Percentiles rank a stretch among this genome's conserved stretches.
Evolutionary conservation across 495 filamentous ascomycete genomes (phyloP).

Genomic region (Hypoxylon crocopeplum): DNA sequence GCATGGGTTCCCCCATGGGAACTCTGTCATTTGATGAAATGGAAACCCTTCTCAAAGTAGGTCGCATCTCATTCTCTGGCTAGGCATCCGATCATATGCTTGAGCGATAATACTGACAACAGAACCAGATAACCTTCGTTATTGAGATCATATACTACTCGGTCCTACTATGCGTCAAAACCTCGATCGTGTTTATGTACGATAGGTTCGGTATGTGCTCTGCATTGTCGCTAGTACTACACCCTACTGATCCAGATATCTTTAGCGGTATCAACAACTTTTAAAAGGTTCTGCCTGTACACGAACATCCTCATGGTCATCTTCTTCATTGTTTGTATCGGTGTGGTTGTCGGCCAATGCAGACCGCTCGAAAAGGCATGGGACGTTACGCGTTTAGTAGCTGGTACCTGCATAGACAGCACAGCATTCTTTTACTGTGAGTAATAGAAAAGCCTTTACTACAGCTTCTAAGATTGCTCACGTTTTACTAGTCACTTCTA

Average conservation of each 20-base stretch:
- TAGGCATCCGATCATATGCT: background rate
- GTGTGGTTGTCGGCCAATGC: conserved; percentile 52
- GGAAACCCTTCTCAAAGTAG: conserved; percentile 43
- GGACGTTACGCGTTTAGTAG: conserved; percentile 47
- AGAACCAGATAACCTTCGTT: conserved; percentile 40
- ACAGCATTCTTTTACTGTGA: conserved; percentile 59
- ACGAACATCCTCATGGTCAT: conserved; percentile 48
- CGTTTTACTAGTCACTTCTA: conserved; percentile 49
- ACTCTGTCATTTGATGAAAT: conserved; percentile 41
- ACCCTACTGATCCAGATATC: background rate
- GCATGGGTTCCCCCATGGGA: conserved; percentile 41
- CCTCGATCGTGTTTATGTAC: conserved; percentile 57
- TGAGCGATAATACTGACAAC: background rate
- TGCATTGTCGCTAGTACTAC: background rate
- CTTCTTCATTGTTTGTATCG: conserved; percentile 48
- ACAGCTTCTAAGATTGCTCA: background rate
- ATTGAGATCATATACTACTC: conserved; percentile 56
- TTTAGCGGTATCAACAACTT: conserved; percentile 38
- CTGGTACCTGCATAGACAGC: conserved; percentile 54
- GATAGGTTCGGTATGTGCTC: conserved; percentile 51
- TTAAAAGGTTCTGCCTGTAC: conserved; percentile 39
- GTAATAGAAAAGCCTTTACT: background rate
- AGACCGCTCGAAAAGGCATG: conserved; percentile 53
- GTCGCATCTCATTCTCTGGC: background rate
- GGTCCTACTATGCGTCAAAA: conserved; percentile 49